Base-by-base conservation (phyloP, 331 rosid genomes). In the Pyrus hybrid region DNA sequence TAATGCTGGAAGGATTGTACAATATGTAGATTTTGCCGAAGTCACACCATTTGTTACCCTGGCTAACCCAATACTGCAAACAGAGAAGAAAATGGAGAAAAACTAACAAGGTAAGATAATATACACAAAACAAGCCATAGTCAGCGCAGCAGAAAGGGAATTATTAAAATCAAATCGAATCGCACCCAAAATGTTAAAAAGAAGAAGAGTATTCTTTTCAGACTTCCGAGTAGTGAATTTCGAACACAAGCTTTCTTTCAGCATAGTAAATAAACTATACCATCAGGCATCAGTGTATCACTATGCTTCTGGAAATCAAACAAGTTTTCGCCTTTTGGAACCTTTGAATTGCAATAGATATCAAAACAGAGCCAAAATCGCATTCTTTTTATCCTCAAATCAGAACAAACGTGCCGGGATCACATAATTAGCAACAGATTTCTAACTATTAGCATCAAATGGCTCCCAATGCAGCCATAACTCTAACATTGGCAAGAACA, bases 41-140 rank as follows among this genome's bases (percentile, higher is more conserved):
- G 78, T 94, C 97, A n/a, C 99, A 94, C 99, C 99, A 94, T 78
- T 94, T 90, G 90, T 92, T 94, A 53, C 99, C 99, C 82, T 89
- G 97, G 86, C 97, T 94, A 77, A 94, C 97, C 99, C 99, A 94
- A 63, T 92, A 94, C 97, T 92, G 91, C 79, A 83, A 78, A 83
- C 22, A 51, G 28, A 49, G 35, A 56, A 67, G 47, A 37, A 37
- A 37, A 37, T 0, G 43, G 77, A 26, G 1, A 18, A 29, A 53
- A 72, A 28, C n/a, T 62, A 16, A 64, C 14, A 29, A 16, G n/a
- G n/a, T 23, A 56, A n/a, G 61, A 3, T 58, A 58, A 58, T 58
- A 25, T 22, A 58, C 7, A 5, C 43, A 37, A 37, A 35, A 35
- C 43, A 35, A 0, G 43, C 43, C 43, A 37, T 0, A 37, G 13